A percentile compares a stretch with the other conserved stretches of the same genome.
Evolutionary conservation across 257 asterid species (phyloP).

Genomic region (Petunia secreta): DNA sequence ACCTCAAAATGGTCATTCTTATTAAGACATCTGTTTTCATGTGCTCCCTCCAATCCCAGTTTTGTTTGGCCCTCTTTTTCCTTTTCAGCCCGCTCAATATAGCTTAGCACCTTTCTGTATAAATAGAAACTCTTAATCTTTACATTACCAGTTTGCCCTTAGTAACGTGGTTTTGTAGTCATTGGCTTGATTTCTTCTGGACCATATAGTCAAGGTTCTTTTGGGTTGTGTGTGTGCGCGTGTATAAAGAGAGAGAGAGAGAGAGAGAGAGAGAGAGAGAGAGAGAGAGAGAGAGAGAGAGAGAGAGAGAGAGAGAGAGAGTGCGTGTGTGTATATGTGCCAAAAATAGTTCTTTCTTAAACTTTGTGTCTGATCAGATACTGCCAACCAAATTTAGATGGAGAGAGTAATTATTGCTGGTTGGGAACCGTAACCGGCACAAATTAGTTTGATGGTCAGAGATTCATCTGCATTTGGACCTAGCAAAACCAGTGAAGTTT

Average conservation of each 20-base stretch:
- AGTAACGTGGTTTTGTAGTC: background rate
- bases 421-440: background rate
- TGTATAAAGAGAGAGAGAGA: too few relatives aligned
- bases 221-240: background rate
- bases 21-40: background rate
- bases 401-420: background rate
- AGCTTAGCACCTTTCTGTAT: background rate
- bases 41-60: background rate
- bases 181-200: background rate
- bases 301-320: too few relatives aligned
- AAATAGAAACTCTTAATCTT: background rate
- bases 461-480: background rate
- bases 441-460: background rate
- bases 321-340: background rate
- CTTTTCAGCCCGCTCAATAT: background rate
- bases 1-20: conserved; percentile 4
- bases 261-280: too few relatives aligned
- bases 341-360: background rate
- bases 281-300: too few relatives aligned
- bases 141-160: background rate
- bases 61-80: background rate
- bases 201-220: background rate
- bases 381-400: background rate
- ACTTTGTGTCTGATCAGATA: background rate
- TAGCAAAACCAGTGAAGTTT: background rate